Percentiles rank a stretch among this genome's conserved stretches.
Conservation (phyloP, 164 flowering plant species). For the Buxus sempervirens region DNA sequence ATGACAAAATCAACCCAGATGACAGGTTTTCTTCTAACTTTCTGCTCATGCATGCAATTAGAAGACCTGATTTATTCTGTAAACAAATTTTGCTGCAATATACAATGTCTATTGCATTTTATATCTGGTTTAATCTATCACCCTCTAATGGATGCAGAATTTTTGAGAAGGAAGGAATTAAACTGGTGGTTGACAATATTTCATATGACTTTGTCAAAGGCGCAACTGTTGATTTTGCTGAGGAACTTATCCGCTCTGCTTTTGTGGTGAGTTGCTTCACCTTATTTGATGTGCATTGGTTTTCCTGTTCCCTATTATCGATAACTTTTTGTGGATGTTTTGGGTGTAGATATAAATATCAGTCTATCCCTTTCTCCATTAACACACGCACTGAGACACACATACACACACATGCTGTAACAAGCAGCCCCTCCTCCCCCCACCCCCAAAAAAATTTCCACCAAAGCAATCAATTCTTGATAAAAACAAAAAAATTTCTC, state of each 20-base stretch:
- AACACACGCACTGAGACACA: no score
- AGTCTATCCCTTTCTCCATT: no score
- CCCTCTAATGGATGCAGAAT: conserved; percentile 40
- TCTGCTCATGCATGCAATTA: background rate
- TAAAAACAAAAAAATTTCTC: no score
- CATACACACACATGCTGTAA: no score
- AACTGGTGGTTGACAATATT: conserved; percentile 79
- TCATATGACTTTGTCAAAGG: conserved; percentile 94
- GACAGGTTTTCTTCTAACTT: conserved; percentile 56
- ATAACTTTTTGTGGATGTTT: no score
- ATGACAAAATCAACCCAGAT: conserved; percentile 57
- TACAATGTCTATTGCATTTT: background rate
- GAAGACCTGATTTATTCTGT: background rate
- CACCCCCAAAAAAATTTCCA: no score
- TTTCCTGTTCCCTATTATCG: no score
- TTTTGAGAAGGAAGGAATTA: conserved; percentile 86
- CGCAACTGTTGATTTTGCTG: conserved; percentile 90
- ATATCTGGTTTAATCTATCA: conserved; percentile 1
- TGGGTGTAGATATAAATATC: no score
- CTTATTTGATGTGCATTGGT: background rate
- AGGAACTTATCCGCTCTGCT: conserved; percentile 77
- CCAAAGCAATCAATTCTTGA: no score
- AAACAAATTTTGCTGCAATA: background rate
- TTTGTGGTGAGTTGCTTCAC: conserved; percentile 38
- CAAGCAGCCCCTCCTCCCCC: no score